These are phyloP conservation scores for Spencermartinsiella europaea DNA, from an alignment of 805 yeast genomes.

Conservation along the genomic window DNA sequence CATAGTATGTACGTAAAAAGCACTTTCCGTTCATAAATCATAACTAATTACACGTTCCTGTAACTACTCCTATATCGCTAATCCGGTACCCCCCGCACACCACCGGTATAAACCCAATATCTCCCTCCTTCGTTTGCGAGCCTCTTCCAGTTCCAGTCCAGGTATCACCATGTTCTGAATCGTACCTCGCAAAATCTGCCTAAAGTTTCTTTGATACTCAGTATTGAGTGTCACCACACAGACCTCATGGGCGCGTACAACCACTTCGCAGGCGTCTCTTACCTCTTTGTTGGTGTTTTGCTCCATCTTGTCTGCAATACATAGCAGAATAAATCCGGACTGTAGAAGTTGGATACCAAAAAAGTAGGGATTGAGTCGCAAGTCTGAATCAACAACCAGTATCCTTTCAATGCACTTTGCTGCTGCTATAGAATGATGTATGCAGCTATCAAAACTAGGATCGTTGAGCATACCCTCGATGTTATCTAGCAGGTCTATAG, in stretches of 20 bases:
- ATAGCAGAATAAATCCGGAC: slow-evolving; percentile 23
- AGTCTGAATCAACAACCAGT: slow-evolving; percentile 25
- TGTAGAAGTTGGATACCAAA: slow-evolving; percentile 28
- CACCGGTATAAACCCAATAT: slow-evolving; percentile 10
- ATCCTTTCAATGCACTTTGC: slow-evolving; percentile 22
- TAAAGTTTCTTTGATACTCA: slow-evolving; percentile 29
- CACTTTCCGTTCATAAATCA: too few species aligned
- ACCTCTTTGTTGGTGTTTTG: slow-evolving; percentile 17
- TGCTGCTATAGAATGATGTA: slow-evolving; percentile 23
- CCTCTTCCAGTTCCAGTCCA: neutral
- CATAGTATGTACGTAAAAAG: too few species aligned
- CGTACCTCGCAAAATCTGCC: slow-evolving; percentile 28
- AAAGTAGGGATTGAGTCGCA: slow-evolving; percentile 26
- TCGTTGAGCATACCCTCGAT: slow-evolving; percentile 18
- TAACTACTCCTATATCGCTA: slow-evolving; percentile 5
- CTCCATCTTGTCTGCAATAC: slow-evolving; percentile 21
- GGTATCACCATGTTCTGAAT: slow-evolving; percentile 12
- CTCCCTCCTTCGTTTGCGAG: neutral
- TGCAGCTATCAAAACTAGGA: slow-evolving; percentile 19
- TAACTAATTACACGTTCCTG: too few species aligned
- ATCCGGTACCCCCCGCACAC: slow-evolving; percentile 11
- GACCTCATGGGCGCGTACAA: slow-evolving; percentile 31
- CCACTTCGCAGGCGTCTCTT: slow-evolving; percentile 26
- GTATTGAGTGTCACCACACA: slow-evolving; percentile 29
- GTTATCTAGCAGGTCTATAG: slow-evolving; percentile 23